Conservation (phyloP, 257 asterid species). For the Buddleja alternifolia region DNA sequence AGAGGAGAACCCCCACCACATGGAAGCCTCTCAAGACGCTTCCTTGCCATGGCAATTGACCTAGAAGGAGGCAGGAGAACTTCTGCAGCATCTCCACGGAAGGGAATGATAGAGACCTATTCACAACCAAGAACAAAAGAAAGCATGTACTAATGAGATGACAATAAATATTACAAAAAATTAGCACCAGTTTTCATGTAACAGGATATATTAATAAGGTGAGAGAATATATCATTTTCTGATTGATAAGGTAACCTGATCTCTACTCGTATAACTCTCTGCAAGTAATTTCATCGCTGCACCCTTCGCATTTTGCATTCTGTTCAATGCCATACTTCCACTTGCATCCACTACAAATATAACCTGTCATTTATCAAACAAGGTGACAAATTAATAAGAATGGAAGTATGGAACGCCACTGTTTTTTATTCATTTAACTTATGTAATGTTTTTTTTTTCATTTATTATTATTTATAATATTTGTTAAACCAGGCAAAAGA, state of each 20-base stretch:
- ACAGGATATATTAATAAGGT: too few species aligned
- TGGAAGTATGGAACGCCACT: too few species aligned
- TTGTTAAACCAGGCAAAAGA: too few species aligned
- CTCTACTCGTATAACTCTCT: conserved; percentile 98
- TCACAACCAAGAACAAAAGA: conserved; percentile 29
- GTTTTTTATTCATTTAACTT: too few species aligned
- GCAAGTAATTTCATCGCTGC: conserved; percentile 97
- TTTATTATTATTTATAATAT: too few species aligned
- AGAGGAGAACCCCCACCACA: conserved; percentile 99
- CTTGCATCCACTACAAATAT: conserved; percentile 99
- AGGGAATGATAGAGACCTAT: conserved; percentile 93
- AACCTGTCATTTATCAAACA: conserved; percentile 51
- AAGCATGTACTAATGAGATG: neutral
- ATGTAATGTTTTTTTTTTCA: too few species aligned
- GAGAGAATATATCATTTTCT: too few species aligned
- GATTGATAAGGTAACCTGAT: conserved; percentile 64
- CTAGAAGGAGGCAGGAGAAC: conserved; percentile 98
- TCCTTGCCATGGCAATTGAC: conserved; percentile 97
- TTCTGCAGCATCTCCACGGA: conserved; percentile 99
- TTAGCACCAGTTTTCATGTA: too few species aligned
- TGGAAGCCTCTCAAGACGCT: conserved; percentile 97
- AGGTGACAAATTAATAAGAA: too few species aligned
- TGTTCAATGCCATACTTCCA: conserved; percentile 98
- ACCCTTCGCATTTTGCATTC: conserved; percentile 99
- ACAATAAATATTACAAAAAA: too few species aligned